Conservation (phyloP, 768 basidiomycete species). For the Naganishia friedmannii region DNA sequence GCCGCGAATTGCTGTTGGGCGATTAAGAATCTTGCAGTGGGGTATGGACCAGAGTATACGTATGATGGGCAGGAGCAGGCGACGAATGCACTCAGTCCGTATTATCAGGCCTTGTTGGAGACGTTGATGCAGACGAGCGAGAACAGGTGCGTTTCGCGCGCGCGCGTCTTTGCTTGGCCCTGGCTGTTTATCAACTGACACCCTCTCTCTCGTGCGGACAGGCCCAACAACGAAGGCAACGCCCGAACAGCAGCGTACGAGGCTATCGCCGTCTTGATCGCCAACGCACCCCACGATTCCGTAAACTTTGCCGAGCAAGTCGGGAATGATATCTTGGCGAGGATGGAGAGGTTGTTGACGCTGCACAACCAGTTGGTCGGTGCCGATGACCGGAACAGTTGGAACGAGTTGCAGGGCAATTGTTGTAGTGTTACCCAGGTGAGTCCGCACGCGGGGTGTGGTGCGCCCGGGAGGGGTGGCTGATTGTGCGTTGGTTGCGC, state of each 20-base stretch:
- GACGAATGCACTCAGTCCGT: conserved; percentile 73
- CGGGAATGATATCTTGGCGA: conserved; percentile 71
- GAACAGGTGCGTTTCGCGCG: conserved; percentile 24
- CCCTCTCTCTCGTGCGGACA: background rate
- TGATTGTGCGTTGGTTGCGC: background rate
- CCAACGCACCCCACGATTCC: conserved; percentile 73
- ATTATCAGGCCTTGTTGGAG: conserved; percentile 79
- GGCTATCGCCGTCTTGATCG: conserved; percentile 81
- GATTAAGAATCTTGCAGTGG: conserved; percentile 86
- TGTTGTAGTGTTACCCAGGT: conserved; percentile 86
- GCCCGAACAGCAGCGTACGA: conserved; percentile 94
- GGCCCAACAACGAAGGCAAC: conserved; percentile 81
- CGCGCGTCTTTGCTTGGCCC: background rate
- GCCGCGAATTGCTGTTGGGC: conserved; percentile 94
- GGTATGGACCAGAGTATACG: conserved; percentile 59
- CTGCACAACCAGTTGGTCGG: conserved; percentile 93
- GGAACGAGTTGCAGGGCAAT: conserved; percentile 97
- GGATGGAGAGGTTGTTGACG: conserved; percentile 81
- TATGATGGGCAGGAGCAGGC: conserved; percentile 60
- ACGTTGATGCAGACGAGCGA: conserved; percentile 62
- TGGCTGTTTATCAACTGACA: background rate
- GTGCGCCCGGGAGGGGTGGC: conserved; percentile 15
- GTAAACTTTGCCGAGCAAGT: conserved; percentile 79
- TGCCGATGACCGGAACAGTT: conserved; percentile 92
- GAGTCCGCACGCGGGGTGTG: conserved; percentile 46